Conservation (phyloP, 768 basidiomycete species). For the Russula brevipes region DNA sequence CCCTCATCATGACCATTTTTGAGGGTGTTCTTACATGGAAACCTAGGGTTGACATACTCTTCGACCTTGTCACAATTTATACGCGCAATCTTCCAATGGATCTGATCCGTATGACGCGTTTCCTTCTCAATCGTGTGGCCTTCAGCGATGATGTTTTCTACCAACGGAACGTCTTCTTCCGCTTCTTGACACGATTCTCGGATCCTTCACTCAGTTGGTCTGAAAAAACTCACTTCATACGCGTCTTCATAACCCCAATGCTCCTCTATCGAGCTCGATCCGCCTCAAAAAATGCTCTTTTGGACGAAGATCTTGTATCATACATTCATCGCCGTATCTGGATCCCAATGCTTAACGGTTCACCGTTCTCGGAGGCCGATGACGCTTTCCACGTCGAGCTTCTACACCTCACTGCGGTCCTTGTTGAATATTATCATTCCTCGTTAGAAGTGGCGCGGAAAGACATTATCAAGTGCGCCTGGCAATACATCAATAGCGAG, state of each 20-base stretch:
- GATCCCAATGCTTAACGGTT: constrained; percentile 63
- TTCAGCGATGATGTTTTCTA: constrained; percentile 59
- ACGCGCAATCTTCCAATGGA: constrained; percentile 79
- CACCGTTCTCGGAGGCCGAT: constrained; percentile 53
- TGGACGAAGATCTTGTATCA: constrained; percentile 66
- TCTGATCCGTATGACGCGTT: constrained; percentile 68
- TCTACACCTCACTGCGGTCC: constrained; percentile 79
- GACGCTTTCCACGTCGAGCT: constrained; percentile 90
- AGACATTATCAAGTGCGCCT: constrained; percentile 90
- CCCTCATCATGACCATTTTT: constrained; percentile 72
- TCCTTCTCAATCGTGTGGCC: constrained; percentile 83
- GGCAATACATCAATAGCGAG: constrained; percentile 80
- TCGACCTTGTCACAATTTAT: constrained; percentile 80
- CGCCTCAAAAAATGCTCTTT: constrained; percentile 49
- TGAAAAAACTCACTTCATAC: constrained; percentile 76
- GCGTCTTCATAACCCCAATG: constrained; percentile 82
- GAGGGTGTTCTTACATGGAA: constrained; percentile 60
- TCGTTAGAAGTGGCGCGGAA: constrained; percentile 80
- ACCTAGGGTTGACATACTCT: constrained; percentile 82
- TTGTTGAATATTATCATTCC: constrained; percentile 80
- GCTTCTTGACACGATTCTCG: constrained; percentile 83
- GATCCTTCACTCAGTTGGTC: constrained; percentile 55
- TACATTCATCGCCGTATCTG: constrained; percentile 73
- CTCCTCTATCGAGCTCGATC: constrained; percentile 69
- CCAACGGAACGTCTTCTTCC: constrained; percentile 76